A percentile compares a stretch with the other conserved stretches of the same genome.
phyloP scores from a whole-genome alignment of 2,329 filamentous ascomycete genomes.

The Waltergamsia citrina region DNA sequence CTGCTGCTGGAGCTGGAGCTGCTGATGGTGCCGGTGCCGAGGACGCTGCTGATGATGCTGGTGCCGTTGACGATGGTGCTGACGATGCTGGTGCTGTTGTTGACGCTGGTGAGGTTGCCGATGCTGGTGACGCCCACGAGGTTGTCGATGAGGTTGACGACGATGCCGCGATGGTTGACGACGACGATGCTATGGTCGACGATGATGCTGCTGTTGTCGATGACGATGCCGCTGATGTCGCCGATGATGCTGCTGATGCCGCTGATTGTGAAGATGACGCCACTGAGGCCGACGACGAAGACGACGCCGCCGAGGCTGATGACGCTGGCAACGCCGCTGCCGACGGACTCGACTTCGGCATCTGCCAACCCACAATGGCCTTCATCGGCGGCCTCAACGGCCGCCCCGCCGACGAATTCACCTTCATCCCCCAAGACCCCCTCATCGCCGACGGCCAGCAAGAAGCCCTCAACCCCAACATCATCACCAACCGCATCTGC shows the following conservation, averaged over 20 bases:
- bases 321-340: slow-evolving; percentile 15
- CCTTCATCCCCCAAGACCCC: slow-evolving; percentile 58
- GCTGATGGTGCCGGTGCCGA: slow-evolving; percentile 9
- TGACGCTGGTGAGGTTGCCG: slow-evolving; percentile 15
- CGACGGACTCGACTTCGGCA: slow-evolving; percentile 38
- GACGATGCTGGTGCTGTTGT: slow-evolving; percentile 14
- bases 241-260: slow-evolving; percentile 2
- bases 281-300: slow-evolving; percentile 3
- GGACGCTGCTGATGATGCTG: slow-evolving; percentile 16
- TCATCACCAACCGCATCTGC: slow-evolving; percentile 65
- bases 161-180: slow-evolving; percentile 10
- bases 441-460: slow-evolving; percentile 49
- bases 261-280: slow-evolving; percentile 1
- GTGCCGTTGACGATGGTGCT: slow-evolving; percentile 15
- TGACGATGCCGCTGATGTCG: slow-evolving; percentile 4
- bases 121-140: slow-evolving; percentile 15
- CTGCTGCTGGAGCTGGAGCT: slow-evolving; percentile 15
- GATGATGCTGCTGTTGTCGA: slow-evolving; percentile 1
- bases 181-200: slow-evolving; percentile 4
- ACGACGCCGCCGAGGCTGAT: slow-evolving; percentile 8
- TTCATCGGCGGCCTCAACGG: slow-evolving; percentile 48
- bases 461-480: slow-evolving; percentile 62
- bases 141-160: slow-evolving; percentile 16
- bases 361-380: slow-evolving; percentile 47
- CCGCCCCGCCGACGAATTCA: slow-evolving; percentile 48